Evolutionary conservation across 495 filamentous ascomycete genomes (phyloP), one percentile per base, ranked within the genome.

Genomic region (Articulospora tetracladia): DNA sequence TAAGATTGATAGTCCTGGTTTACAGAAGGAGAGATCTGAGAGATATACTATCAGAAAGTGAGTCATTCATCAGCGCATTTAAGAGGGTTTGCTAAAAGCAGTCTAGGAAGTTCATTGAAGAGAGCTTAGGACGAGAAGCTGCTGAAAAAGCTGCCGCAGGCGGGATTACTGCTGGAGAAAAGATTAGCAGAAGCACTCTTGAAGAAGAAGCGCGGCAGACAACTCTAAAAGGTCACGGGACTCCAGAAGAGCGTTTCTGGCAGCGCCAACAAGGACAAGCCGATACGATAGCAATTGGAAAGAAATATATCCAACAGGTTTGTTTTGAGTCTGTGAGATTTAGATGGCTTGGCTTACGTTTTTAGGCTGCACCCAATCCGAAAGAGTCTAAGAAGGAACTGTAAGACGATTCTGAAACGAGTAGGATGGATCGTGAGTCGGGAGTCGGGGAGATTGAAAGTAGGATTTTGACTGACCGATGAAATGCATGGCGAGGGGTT

Each of bases 1-100:
- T n/a, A 91, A 92, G 68, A 77, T 98, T 22, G 93, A 97, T 65
- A 88, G 83, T 4, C 90, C 92, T 0, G 92, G 93, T 19, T 73
- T 93, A 41, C 85, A 89, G 65, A 91, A 92, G 71, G 92, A 94
- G 72, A 82, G 87, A 3, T 77, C 83, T 0, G 89, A 94, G 68
- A 76, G 88, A 23, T 96, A 87, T 66, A 62, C 83, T 36, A 78
- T 93, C 67, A 84, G 90, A 28, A 91, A 89, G 74, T 79, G 83
- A 60, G 83, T 8, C n/a, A n/a, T 7, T 44, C 4, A 23, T 24
- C 13, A 11, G 7, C 25, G 8, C 20, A 22, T 24, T 60, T 27
- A 36, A 17, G 15, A 11, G 27, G 41, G 15, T 7, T 48, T 32
- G 58, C 57, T 56, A 32, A 64, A 0, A 15, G 7, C 2, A 36